Base-by-base conservation (phyloP, 495 filamentous ascomycete genomes). In the Daldinia concentrica region DNA sequence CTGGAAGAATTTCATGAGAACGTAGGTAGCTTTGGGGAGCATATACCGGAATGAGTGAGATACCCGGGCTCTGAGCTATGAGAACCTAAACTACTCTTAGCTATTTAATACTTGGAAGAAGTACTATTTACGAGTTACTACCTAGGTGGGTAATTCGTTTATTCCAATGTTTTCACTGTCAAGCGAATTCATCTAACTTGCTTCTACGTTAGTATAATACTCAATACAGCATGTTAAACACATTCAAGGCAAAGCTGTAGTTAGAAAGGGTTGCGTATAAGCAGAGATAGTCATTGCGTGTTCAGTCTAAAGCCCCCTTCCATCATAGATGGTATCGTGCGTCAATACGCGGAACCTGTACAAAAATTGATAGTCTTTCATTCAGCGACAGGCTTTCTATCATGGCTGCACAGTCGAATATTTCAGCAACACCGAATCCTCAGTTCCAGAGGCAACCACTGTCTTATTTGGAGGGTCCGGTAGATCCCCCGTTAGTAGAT, bases 401-500 rank as follows among this genome's bases (percentile, higher is more conserved):
- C 29, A 77, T 77, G 75, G 67, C 75, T 43, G 59, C 75, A 58
- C 64, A 75, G 56, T 39, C 68, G 15, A 51, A 64, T 17, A 1
- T 43, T 22, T 56, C 66, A 1, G 34, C 65, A 9, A 48, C 36
- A 36, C 51, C 64, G n/a, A 59, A 73, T 29, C 50, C 76, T 29
- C 70, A 78, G 12, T 73, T 79, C 3, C 74, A 78, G 36, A 70
- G 74, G 15, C 78, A 79, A 62, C 74, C 68, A 22, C 70, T 79
- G n/a, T 90, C 89, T 0, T 73, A 90, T 55, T 82, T 91, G 43
- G 79, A 84, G 32, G 89, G 89, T 3, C 86, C 88, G 32, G 85
- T 86, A 36, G 82, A 90, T 57, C 86, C 88, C 22, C 82, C 83
- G 1, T 79, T 92, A 51, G 81, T 89, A 62, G 84, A 89, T 37